Percentiles rank a stretch among this genome's conserved stretches.
phyloP scores from a whole-genome alignment of 176 grass and related monocot genomes.

The Olyra latifolia region DNA sequence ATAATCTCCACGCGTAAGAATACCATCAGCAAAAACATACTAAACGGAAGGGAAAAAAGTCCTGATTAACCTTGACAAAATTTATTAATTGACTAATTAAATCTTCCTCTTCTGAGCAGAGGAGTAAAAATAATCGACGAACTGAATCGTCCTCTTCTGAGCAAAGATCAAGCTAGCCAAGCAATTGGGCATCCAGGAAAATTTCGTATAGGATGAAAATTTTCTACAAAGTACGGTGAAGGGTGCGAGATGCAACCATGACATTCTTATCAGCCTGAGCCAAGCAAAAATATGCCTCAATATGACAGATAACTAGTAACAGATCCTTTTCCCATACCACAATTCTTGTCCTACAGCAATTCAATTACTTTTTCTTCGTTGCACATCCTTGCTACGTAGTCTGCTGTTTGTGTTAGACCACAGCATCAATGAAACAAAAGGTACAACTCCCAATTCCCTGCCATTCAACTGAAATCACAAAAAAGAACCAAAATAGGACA shows the following conservation, averaged over 20 bases:
- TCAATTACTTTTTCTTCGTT: neutral
- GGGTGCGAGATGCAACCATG: neutral
- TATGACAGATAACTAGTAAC: neutral
- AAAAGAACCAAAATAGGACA: neutral
- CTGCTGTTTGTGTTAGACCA: neutral
- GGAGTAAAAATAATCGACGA: neutral
- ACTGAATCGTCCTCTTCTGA: neutral
- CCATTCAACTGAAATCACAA: neutral
- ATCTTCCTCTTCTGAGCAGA: too few species aligned
- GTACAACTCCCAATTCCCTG: neutral
- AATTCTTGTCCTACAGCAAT: neutral
- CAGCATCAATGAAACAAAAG: neutral
- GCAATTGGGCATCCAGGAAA: neutral
- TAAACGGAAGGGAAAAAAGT: neutral
- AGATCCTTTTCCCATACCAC: neutral
- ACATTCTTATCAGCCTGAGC: neutral
- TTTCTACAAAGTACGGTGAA: neutral
- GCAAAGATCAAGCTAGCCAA: neutral
- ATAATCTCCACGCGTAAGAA: neutral
- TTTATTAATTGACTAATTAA: neutral
- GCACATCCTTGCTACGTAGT: neutral
- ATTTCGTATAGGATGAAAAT: neutral
- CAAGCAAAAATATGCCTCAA: neutral
- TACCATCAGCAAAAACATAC: neutral
- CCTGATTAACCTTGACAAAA: neutral